Base-by-base conservation (phyloP, 2,329 filamentous ascomycete species). In the Hysterium pulicare region DNA sequence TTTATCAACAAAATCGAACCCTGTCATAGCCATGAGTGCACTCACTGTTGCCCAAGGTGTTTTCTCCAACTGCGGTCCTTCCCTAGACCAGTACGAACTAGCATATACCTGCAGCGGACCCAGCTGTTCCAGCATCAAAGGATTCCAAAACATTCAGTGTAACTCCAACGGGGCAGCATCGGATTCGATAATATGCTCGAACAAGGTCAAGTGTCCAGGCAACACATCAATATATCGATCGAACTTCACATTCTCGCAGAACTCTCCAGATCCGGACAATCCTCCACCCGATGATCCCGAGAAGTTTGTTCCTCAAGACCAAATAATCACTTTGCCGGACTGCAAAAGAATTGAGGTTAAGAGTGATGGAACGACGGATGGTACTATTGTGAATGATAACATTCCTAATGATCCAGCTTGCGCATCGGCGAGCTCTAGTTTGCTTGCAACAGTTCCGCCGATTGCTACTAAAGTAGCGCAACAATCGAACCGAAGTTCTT, bases 241-340 rank as follows among this genome's bases (percentile, higher is more conserved):
- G 6, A 57, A 57, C 38, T 57, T 57, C 33, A 57, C 52, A 13
- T 58, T 57, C 40, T 42, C 26, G 10, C 55, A 58, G 30, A 56
- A 51, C 17, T 47, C 55, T 17, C 45, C 47, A 3, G 55, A 57
- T 41, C 47, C 46, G 3, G 43, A 50, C 40, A 51, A 39, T 17
- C 54, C 53, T 4, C 45, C 50, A 11, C 46, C 44, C 2, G 50
- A 50, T 13, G 31, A 52, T 17, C 30, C 40, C 7, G 54, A 59
- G 34, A 47, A 22, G 23, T 38, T 38, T 21, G 41, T 57, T 17
- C 35, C 38, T 3, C 55, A 59, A 40, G 20, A 50, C 23, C 53
- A 59, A 37, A 35, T 48, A n/a, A 32, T 59, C 5, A 30, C 46
- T 15, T 19, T 56, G 3, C 38, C 46, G 35, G 42, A 35, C 20